A percentile compares a stretch with the other conserved stretches of the same genome.
phyloP scores from a whole-genome alignment of 2,329 filamentous ascomycete species.

The Clarireedia sp. region DNA sequence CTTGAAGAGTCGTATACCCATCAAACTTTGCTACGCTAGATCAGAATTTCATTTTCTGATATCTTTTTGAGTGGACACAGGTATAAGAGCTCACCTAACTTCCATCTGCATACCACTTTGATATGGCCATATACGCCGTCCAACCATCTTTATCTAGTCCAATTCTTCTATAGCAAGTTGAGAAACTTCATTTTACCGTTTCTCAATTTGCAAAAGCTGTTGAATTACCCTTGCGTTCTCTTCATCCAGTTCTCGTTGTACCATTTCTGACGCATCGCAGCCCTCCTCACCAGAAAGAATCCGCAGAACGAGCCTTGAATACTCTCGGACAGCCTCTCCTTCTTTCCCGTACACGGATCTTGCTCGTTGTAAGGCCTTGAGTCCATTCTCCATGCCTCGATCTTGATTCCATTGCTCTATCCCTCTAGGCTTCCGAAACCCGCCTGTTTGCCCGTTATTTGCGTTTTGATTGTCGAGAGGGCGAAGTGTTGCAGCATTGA shows the following conservation, averaged over 20 bases:
- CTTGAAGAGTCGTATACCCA: too few relatives aligned
- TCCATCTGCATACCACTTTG: background rate
- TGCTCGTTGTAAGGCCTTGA: slow-evolving; percentile 44
- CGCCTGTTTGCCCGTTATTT: background rate
- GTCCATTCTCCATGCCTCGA: slow-evolving; percentile 48
- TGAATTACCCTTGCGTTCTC: slow-evolving; percentile 42
- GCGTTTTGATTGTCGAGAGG: slow-evolving; percentile 25
- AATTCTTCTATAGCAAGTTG: background rate
- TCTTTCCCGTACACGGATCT: slow-evolving; percentile 43
- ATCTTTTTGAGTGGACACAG: background rate
- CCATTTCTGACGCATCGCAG: slow-evolving; percentile 30
- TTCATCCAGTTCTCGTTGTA: slow-evolving; percentile 36
- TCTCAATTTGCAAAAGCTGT: slow-evolving; percentile 38
- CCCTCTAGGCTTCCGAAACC: slow-evolving; percentile 6
- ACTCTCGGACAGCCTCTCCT: slow-evolving; percentile 53
- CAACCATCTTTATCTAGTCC: background rate
- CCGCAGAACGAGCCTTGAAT: slow-evolving; percentile 47
- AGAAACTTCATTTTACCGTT: slow-evolving; percentile 19
- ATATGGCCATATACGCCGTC: background rate
- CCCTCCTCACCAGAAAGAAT: slow-evolving; percentile 33
- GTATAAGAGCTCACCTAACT: background rate
- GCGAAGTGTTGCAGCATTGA: slow-evolving; percentile 43
- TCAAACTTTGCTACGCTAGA: too few relatives aligned
- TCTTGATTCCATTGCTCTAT: slow-evolving; percentile 45
- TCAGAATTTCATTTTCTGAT: background rate